Evolutionary conservation across 2,329 filamentous ascomycete species (phyloP).

Genomic region (Pestalotiopsis sp.): DNA sequence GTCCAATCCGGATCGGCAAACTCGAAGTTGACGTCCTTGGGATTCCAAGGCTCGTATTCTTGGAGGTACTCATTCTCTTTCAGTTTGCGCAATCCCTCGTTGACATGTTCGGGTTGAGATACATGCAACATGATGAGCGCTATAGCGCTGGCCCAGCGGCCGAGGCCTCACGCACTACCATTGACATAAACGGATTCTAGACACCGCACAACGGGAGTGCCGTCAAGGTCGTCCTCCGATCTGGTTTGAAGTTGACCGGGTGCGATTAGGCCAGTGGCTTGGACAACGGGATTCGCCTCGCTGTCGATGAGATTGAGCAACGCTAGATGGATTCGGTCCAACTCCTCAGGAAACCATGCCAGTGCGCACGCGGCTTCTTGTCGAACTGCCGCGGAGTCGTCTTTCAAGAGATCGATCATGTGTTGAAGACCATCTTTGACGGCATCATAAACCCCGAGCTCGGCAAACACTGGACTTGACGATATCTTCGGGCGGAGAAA

Average conservation of each 20-base stretch:
- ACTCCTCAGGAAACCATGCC: background rate
- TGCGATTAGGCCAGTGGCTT: background rate
- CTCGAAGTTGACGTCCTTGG: background rate
- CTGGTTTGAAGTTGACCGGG: background rate
- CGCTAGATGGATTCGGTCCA: background rate
- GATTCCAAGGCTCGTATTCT: background rate
- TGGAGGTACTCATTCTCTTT: background rate
- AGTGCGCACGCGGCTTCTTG: background rate
- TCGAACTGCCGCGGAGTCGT: background rate
- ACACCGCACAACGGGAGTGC: background rate
- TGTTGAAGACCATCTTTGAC: background rate
- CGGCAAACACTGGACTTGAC: background rate
- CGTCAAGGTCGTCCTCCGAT: background rate
- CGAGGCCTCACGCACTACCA: background rate
- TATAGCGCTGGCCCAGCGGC: background rate
- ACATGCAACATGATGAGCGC: background rate
- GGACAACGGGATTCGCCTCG: background rate
- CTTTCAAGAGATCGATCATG: background rate
- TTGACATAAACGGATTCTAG: background rate
- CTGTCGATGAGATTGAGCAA: background rate
- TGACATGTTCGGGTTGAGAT: background rate
- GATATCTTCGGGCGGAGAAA: background rate
- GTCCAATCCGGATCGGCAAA: background rate
- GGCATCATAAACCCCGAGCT: background rate
- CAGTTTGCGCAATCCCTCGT: background rate